Percentiles rank a stretch among this genome's conserved stretches.
phyloP scores from a whole-genome alignment of 768 basidiomycete species.

The Trametes elegans region DNA sequence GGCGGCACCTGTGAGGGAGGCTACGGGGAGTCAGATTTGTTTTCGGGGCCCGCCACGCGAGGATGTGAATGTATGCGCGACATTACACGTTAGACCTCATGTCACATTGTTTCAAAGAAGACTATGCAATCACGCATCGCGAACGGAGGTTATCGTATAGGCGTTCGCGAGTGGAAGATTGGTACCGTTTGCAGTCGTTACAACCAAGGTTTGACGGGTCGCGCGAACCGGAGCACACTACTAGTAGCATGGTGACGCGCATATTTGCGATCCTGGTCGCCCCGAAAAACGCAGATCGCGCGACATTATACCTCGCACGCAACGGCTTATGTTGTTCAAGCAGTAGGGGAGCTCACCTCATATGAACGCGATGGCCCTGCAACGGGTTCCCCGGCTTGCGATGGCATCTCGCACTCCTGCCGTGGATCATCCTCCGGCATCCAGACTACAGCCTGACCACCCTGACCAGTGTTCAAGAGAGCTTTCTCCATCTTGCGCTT shows the following conservation, averaged over 20 bases:
- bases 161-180: neutral
- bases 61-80: too few species aligned
- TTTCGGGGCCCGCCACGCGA: too few species aligned
- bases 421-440: conserved; percentile 25
- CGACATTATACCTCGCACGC: too few species aligned
- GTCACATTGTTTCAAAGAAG: too few species aligned
- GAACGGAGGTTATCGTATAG: neutral
- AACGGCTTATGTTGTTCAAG: too few species aligned
- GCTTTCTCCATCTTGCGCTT: conserved; percentile 52
- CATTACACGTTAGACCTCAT: too few species aligned
- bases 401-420: conserved; percentile 5
- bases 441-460: conserved; percentile 27
- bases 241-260: too few species aligned
- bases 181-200: too few species aligned
- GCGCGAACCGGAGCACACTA: too few species aligned
- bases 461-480: conserved; percentile 25
- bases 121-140: neutral
- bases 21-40: neutral
- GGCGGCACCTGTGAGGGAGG: neutral
- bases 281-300: too few species aligned
- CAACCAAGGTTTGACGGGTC: too few species aligned
- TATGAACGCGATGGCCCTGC: conserved; percentile 11
- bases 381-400: neutral
- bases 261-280: too few species aligned
- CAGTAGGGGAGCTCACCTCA: neutral